Percentiles rank a stretch among this genome's conserved stretches.
phyloP scores from a whole-genome alignment of 2,329 filamentous ascomycete genomes.

The Aspergillus floridensis region DNA sequence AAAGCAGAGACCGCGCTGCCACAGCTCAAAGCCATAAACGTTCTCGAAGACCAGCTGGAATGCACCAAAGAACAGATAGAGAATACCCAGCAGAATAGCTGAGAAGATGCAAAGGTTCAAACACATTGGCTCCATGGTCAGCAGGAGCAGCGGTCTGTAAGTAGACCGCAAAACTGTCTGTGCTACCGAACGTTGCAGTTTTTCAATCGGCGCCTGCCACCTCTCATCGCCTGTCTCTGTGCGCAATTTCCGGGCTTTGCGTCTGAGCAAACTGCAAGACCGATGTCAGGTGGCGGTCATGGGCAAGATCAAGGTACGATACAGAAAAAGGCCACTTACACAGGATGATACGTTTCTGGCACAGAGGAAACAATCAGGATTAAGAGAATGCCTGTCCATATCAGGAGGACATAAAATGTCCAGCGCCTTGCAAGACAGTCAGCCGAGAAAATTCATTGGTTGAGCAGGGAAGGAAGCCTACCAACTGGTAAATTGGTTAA shows the following conservation, averaged over 20 bases:
- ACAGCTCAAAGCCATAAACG: constrained; percentile 73
- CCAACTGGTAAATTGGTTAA: constrained; percentile 72
- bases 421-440: constrained; percentile 54
- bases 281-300: constrained; percentile 29
- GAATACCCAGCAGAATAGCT: constrained; percentile 78
- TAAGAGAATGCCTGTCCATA: constrained; percentile 70
- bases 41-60: constrained; percentile 75
- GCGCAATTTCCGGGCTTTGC: constrained; percentile 68
- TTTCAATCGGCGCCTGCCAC: constrained; percentile 77
- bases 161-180: constrained; percentile 58
- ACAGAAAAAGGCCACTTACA: constrained; percentile 26
- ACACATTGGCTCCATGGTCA: constrained; percentile 81
- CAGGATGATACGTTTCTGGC: constrained; percentile 79
- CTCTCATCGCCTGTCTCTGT: constrained; percentile 73
- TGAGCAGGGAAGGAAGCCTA: constrained; percentile 17
- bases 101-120: constrained; percentile 77
- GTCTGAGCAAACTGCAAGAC: constrained; percentile 55
- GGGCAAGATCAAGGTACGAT: neutral
- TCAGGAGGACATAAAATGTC: constrained; percentile 81
- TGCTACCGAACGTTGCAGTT: constrained; percentile 63
- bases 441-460: neutral
- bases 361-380: constrained; percentile 67
- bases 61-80: constrained; percentile 89
- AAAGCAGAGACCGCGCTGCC: constrained; percentile 78
- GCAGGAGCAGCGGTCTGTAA: constrained; percentile 70